Percentiles rank a stretch among this genome's conserved stretches.
These are phyloP conservation scores for Dioscorea cayenensis DNA, from an alignment of 116 monocot species.

Conservation along the genomic window DNA sequence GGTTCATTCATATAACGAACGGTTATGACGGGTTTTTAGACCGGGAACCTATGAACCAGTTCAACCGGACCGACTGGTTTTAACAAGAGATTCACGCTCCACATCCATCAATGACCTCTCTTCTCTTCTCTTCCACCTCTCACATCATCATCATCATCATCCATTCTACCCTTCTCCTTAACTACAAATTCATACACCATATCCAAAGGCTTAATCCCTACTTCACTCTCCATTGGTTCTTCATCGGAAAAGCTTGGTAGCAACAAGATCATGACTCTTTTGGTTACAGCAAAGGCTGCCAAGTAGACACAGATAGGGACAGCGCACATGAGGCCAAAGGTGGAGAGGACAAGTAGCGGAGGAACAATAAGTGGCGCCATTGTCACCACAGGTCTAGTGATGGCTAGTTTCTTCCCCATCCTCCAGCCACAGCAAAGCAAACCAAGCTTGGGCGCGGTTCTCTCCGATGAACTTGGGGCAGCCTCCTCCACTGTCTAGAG, in stretches of 20 bases:
- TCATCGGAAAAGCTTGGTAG: constrained; percentile 3
- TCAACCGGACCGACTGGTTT: too few relatives aligned
- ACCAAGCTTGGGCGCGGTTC: neutral
- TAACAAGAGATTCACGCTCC: neutral
- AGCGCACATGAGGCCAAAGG: constrained; percentile 14
- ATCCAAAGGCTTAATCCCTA: neutral
- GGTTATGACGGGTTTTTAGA: too few relatives aligned
- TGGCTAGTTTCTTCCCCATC: constrained; percentile 17
- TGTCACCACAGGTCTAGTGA: constrained; percentile 14
- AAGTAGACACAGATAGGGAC: constrained; percentile 19
- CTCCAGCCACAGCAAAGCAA: constrained; percentile 9
- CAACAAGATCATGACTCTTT: constrained; percentile 11
- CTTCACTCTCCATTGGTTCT: neutral
- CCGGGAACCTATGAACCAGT: too few relatives aligned
- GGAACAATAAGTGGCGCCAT: constrained; percentile 23
- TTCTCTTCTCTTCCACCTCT: too few relatives aligned
- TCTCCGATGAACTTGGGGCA: neutral
- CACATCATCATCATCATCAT: neutral
- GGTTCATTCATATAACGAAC: too few relatives aligned
- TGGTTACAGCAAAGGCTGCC: constrained; percentile 9
- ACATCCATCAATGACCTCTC: neutral
- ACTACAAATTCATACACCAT: too few relatives aligned
- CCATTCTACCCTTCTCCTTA: neutral
- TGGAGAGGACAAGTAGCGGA: constrained; percentile 10
- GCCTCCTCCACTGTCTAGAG: neutral